phyloP scores from a whole-genome alignment of 345 rosid genomes.

The Gynandropsis gynandra region DNA sequence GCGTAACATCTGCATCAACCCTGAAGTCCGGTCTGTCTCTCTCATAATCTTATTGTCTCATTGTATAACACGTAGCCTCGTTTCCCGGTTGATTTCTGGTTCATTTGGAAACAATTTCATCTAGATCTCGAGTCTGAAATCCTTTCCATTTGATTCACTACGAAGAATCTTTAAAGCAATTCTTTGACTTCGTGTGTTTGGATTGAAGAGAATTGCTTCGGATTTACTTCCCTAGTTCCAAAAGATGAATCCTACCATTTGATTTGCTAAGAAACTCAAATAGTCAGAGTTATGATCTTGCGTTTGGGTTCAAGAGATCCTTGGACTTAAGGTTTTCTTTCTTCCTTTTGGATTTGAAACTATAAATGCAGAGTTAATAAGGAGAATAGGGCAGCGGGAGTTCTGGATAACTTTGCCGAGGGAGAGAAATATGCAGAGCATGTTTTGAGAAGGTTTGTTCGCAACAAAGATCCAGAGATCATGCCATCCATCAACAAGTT shows the following conservation, averaged over 20 bases:
- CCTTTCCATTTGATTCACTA: no score
- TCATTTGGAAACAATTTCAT: background rate
- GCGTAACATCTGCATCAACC: constrained; percentile 82
- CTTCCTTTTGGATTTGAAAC: background rate
- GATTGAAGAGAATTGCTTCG: no score
- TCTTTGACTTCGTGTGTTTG: no score
- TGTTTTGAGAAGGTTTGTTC: constrained; percentile 60
- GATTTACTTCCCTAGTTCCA: no score
- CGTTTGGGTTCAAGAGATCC: background rate
- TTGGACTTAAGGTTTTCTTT: background rate
- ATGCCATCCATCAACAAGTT: constrained; percentile 85
- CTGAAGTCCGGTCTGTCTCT: constrained; percentile 78
- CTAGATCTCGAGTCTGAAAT: no score
- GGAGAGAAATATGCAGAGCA: constrained; percentile 83
- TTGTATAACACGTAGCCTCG: background rate
- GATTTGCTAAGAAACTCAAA: no score
- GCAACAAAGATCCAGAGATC: constrained; percentile 68
- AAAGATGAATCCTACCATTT: no score
- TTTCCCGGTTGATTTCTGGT: background rate
- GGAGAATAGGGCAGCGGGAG: constrained; percentile 85
- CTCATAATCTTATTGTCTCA: background rate
- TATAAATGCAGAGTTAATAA: constrained; percentile 52
- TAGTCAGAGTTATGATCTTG: background rate
- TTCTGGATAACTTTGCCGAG: constrained; percentile 77
- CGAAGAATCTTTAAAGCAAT: no score